Percentiles rank a stretch among this genome's conserved stretches.
These are phyloP conservation scores for Fistulinella prunicolor DNA, from an alignment of 768 basidiomycete species.

Conservation along the genomic window DNA sequence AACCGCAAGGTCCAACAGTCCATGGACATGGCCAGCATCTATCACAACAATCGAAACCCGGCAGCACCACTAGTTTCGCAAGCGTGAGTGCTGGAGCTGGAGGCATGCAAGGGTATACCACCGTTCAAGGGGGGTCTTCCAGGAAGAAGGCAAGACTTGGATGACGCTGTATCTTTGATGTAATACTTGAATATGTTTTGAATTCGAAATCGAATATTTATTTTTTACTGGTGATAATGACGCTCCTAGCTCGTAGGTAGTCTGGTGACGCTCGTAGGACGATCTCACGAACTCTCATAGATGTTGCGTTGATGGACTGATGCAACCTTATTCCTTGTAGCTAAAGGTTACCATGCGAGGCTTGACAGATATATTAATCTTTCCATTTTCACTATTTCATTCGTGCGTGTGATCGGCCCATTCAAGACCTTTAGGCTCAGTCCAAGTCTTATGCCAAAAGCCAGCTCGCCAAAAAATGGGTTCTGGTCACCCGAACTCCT, in stretches of 20 bases:
- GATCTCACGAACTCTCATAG: too few relatives aligned
- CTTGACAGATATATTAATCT: too few relatives aligned
- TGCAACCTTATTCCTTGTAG: too few relatives aligned
- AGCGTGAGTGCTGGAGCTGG: slow-evolving; percentile 57
- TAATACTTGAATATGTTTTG: too few relatives aligned
- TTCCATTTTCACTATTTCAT: too few relatives aligned
- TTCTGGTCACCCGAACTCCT: slow-evolving; percentile 31
- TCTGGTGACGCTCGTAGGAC: too few relatives aligned
- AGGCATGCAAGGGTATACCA: slow-evolving; percentile 27
- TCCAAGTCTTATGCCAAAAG: slow-evolving; percentile 20
- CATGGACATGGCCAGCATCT: slow-evolving; percentile 42
- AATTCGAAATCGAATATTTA: too few relatives aligned
- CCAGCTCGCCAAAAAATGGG: slow-evolving; percentile 26
- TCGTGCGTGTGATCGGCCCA: too few relatives aligned
- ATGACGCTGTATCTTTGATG: slow-evolving; percentile 21
- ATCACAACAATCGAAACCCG: slow-evolving; percentile 45
- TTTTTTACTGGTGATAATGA: too few relatives aligned
- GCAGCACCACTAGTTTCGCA: slow-evolving; percentile 61
- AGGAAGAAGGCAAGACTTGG: slow-evolving; percentile 63
- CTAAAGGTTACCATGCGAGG: too few relatives aligned
- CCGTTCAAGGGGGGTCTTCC: slow-evolving; percentile 36
- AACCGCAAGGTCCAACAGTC: slow-evolving; percentile 42
- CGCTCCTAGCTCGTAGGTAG: too few relatives aligned
- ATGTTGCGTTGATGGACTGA: too few relatives aligned
- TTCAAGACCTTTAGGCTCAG: slow-evolving; percentile 6